These are phyloP conservation scores for Cerioporus squamosus DNA, from an alignment of 1,284 basidiomycete genomes.

Conservation along the genomic window DNA sequence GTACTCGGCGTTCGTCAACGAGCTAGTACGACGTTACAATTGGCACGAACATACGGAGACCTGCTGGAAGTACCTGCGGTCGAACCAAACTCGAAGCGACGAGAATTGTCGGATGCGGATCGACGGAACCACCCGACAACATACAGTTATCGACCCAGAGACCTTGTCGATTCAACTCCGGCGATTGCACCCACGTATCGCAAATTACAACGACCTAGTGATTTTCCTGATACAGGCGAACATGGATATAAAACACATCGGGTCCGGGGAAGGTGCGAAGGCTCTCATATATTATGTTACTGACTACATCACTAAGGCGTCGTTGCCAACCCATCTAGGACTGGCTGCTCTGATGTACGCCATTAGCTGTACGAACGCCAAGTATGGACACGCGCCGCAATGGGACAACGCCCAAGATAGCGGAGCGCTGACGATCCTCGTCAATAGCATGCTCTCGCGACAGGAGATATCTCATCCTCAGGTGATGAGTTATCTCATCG, in stretches of 20 bases:
- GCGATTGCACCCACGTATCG: slow-evolving; percentile 13
- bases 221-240: slow-evolving; percentile 30
- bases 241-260: slow-evolving; percentile 38
- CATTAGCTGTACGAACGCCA: background rate
- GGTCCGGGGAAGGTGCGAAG: slow-evolving; percentile 34
- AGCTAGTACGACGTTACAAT: slow-evolving; percentile 14
- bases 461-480: too few relatives aligned
- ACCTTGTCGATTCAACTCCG: slow-evolving; percentile 8
- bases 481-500: too few relatives aligned
- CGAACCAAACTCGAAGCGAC: background rate
- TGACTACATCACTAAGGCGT: slow-evolving; percentile 9
- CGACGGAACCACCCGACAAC: background rate
- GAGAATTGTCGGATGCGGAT: slow-evolving; percentile 14
- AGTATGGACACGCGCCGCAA: background rate
- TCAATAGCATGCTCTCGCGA: background rate
- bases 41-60: slow-evolving; percentile 21
- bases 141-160: slow-evolving; percentile 7
- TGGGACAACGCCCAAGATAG: too few relatives aligned
- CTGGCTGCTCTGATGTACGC: background rate
- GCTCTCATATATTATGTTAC: slow-evolving; percentile 21
- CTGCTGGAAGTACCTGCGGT: slow-evolving; percentile 19
- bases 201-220: slow-evolving; percentile 13
- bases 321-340: background rate
- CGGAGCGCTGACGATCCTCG: background rate
- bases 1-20: background rate